Conservation (phyloP, 2,329 filamentous ascomycete species). For the Clarireedia hainanense region DNA sequence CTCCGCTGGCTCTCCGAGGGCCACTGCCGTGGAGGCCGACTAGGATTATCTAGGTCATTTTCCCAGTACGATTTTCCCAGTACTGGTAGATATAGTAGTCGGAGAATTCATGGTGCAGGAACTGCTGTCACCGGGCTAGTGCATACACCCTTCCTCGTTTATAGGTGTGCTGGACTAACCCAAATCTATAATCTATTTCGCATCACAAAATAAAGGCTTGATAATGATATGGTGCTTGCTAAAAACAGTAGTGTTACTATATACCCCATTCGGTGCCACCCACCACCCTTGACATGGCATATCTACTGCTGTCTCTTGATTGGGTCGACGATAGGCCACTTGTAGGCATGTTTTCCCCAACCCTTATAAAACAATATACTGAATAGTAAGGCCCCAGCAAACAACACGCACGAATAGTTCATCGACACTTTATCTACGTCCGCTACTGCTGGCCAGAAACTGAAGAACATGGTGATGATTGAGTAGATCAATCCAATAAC, state of each 20-base stretch:
- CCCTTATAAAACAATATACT: conserved; percentile 6
- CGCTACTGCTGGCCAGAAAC: conserved; percentile 5
- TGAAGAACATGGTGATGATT: conserved; percentile 8
- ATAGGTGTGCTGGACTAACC: no score
- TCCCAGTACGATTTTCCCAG: no score
- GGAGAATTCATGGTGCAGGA: no score
- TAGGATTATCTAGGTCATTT: no score
- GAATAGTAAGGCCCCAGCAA: conserved; percentile 1
- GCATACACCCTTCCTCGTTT: no score
- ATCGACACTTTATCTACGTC: conserved; percentile 4
- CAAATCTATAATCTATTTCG: background rate
- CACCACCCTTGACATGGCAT: background rate
- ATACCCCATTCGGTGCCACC: background rate
- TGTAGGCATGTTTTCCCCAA: conserved; percentile 33
- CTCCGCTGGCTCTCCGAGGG: no score
- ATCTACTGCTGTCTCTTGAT: conserved; percentile 13
- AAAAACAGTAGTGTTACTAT: conserved; percentile 1
- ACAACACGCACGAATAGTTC: conserved; percentile 11
- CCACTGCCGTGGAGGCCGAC: no score
- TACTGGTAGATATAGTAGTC: no score
- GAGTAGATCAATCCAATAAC: conserved; percentile 4
- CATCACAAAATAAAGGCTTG: background rate
- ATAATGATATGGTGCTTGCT: background rate
- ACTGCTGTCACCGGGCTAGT: no score
- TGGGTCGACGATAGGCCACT: conserved; percentile 34